phyloP scores from a whole-genome alignment of 2,329 filamentous ascomycete species.

The Alternaria consortialis region DNA sequence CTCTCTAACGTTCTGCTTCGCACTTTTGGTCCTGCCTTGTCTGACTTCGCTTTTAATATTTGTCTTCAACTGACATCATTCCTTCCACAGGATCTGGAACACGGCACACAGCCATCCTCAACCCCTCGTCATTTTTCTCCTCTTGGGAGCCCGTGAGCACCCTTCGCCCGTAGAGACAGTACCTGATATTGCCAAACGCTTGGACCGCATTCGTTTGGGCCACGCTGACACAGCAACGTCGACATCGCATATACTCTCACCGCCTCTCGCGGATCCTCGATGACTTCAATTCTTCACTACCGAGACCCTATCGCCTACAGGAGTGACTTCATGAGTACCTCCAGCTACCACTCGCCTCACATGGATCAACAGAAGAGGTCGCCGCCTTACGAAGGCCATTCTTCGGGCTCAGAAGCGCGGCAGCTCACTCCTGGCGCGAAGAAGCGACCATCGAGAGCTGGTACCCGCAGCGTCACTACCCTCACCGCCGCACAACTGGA shows the following conservation, averaged over 20 bases:
- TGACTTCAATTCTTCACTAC: conserved; percentile 54
- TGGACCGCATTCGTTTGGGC: conserved; percentile 35
- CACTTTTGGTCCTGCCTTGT: conserved; percentile 23
- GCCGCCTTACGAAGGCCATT: conserved; percentile 51
- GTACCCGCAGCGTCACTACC: conserved; percentile 65
- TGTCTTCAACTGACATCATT: conserved; percentile 25
- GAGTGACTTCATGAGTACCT: conserved; percentile 51
- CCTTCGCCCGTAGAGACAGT: conserved; percentile 33
- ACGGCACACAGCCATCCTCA: conserved; percentile 35
- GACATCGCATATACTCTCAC: conserved; percentile 42
- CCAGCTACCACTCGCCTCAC: conserved; percentile 45
- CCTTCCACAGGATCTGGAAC: conserved; percentile 27
- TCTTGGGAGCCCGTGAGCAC: conserved; percentile 32
- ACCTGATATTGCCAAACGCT: conserved; percentile 36
- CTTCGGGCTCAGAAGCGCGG: conserved; percentile 51
- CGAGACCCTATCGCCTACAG: conserved; percentile 51
- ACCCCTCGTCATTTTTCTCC: conserved; percentile 30
- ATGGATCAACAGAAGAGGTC: conserved; percentile 50
- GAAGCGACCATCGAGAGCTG: conserved; percentile 62
- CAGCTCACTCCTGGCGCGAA: conserved; percentile 52
- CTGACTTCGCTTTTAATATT: conserved; percentile 24
- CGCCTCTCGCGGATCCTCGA: conserved; percentile 50
- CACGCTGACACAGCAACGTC: conserved; percentile 47
- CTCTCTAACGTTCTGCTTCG: conserved; percentile 25
- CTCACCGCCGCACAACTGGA: conserved; percentile 67